Evolutionary conservation across 257 asterid genomes (phyloP).

Genomic region (Penstemon eatonii): DNA sequence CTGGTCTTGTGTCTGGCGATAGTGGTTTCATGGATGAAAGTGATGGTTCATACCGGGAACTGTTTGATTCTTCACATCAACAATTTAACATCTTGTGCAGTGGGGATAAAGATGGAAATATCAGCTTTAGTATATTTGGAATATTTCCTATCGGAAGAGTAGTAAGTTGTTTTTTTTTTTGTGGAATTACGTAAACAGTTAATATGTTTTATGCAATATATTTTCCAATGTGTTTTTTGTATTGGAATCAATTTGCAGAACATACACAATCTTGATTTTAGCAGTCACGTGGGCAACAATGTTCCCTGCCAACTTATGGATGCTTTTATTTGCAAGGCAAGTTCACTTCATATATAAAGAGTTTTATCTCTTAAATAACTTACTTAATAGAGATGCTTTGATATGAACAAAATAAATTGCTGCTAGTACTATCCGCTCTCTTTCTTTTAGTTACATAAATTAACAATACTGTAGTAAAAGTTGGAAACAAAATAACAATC

Average conservation of each 20-base stretch:
- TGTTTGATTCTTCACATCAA: constrained; percentile 75
- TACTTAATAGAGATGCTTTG: constrained; percentile 19
- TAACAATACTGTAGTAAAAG: neutral
- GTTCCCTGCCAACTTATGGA: constrained; percentile 51
- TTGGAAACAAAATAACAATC: too few relatives aligned
- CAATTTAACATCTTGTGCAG: constrained; percentile 88
- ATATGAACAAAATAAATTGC: neutral
- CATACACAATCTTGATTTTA: constrained; percentile 53
- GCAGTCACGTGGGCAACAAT: constrained; percentile 37
- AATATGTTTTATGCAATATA: constrained; percentile 13
- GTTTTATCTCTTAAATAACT: constrained; percentile 5
- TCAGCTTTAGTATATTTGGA: constrained; percentile 91
- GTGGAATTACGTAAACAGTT: neutral
- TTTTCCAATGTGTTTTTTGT: constrained; percentile 28
- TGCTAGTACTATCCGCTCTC: constrained; percentile 8
- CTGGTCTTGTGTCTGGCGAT: constrained; percentile 92
- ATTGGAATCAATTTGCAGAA: constrained; percentile 51
- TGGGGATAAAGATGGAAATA: constrained; percentile 87
- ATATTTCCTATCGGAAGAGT: constrained; percentile 88
- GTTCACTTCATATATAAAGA: constrained; percentile 24
- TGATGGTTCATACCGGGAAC: constrained; percentile 78
- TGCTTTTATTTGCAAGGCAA: constrained; percentile 76
- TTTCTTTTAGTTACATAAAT: neutral
- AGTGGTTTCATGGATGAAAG: constrained; percentile 77
- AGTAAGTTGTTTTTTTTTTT: constrained; percentile 48